Base-by-base conservation (phyloP, 495 filamentous ascomycete species). In the Parmelia sp. region DNA sequence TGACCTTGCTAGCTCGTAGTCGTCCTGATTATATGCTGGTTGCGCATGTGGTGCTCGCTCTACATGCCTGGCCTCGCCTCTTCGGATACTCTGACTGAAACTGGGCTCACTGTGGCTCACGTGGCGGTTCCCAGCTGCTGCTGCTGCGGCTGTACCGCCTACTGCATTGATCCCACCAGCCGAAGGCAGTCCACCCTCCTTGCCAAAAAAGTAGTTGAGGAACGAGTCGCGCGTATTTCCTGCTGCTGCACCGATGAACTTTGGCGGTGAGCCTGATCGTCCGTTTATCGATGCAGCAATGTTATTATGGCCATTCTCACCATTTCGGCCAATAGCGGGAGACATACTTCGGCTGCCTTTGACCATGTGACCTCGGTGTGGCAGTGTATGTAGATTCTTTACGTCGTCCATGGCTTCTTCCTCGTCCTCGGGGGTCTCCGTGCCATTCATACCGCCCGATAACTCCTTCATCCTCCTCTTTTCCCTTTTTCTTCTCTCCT, bases 201-300 rank as follows among this genome's bases (percentile, higher is more conserved):
- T 96, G 58, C 94, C 92, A 70, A 98, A 98, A 78, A 98, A 98
- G 73, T 97, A 98, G 74, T 92, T 97, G 60, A 98, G 74, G 78
- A 98, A 98, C 0, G 91, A 93, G 76, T 97, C 95, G 47, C 87
- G 85, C 53, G 80, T 79, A 57, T 76, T 79, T 25, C 78, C 74
- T 47, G 80, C 81, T 36, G 74, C 72, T 49, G 82, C 78, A 57
- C 69, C 73, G 35, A 80, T 82, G 65, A 86, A 86, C 62, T 80
- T 79, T 12, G 83, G 78, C 33, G 89, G 88, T 29, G 89, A 87
- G 58, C 77, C 75, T 25, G 86, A 79, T 45, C 89, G 82, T 15
- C 89, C 88, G 70, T 92, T 94, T 68, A 93, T 72, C 11, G 84
- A 79, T 27, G 85, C 80, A 59, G 83, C 74, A 62, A 92, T 83